A percentile compares a stretch with the other conserved stretches of the same genome.
Evolutionary conservation across 2,329 filamentous ascomycete genomes (phyloP).

Genomic region (Lecanicillium sp.): DNA sequence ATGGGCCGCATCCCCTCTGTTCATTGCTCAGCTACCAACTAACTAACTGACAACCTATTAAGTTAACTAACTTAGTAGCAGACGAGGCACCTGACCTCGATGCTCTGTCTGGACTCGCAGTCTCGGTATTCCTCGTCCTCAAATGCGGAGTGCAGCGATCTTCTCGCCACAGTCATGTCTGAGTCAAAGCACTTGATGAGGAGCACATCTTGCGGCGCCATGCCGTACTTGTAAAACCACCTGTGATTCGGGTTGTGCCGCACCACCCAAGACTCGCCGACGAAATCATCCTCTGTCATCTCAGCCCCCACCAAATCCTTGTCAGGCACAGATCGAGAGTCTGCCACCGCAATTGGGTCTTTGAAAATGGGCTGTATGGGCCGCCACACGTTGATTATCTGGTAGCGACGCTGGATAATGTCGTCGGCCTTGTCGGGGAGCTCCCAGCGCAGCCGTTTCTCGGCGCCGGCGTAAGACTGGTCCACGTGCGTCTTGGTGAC

Average conservation of each 20-base stretch:
- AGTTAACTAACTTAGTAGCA: conserved; percentile 43
- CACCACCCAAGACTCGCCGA: conserved; percentile 43
- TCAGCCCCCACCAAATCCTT: conserved; percentile 43
- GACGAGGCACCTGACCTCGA: conserved; percentile 58
- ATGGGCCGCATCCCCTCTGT: no score
- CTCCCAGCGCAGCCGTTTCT: conserved; percentile 29
- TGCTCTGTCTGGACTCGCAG: conserved; percentile 54
- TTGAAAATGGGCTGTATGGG: conserved; percentile 32
- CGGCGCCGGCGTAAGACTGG: conserved; percentile 42
- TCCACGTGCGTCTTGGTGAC: conserved; percentile 42
- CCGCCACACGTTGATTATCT: conserved; percentile 46
- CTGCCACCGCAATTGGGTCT: conserved; percentile 49
- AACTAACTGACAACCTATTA: background rate
- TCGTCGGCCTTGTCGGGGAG: conserved; percentile 39
- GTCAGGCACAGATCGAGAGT: conserved; percentile 44
- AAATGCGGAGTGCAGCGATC: conserved; percentile 51
- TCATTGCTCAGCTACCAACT: no score
- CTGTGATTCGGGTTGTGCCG: conserved; percentile 35
- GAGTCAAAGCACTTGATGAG: conserved; percentile 61
- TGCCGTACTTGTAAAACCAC: conserved; percentile 48
- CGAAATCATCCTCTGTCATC: conserved; percentile 43
- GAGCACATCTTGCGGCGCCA: conserved; percentile 47
- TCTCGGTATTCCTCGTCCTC: conserved; percentile 44
- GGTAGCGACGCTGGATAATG: conserved; percentile 34
- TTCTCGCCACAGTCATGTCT: conserved; percentile 45